Conservation (phyloP, 2,329 filamentous ascomycete species). For the Knufia petricola region DNA sequence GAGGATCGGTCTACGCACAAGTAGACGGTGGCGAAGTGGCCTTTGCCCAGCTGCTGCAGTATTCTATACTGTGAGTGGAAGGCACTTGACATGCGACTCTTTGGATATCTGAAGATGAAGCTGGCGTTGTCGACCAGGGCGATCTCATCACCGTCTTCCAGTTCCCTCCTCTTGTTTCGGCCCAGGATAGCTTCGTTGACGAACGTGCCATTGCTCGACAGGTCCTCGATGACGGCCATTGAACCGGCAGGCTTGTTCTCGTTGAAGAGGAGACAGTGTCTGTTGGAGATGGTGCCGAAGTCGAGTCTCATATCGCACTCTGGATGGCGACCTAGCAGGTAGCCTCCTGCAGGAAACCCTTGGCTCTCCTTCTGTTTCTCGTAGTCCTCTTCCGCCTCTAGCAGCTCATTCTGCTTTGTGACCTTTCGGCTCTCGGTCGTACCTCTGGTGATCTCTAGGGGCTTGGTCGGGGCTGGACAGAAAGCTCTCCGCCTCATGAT, state of each 20-base stretch:
- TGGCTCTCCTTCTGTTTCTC: slow-evolving; percentile 50
- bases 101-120: slow-evolving; percentile 87
- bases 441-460: slow-evolving; percentile 34
- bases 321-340: slow-evolving; percentile 81
- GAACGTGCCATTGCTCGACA: slow-evolving; percentile 94
- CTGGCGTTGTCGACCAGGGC: slow-evolving; percentile 74
- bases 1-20: slow-evolving; percentile 77
- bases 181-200: slow-evolving; percentile 87
- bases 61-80: slow-evolving; percentile 83
- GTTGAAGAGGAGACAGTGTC: slow-evolving; percentile 47
- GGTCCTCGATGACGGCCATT: slow-evolving; percentile 73
- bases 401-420: slow-evolving; percentile 40
- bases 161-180: slow-evolving; percentile 79
- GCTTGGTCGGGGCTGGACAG: slow-evolving; percentile 50
- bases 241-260: slow-evolving; percentile 49
- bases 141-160: slow-evolving; percentile 85
- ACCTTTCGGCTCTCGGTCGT: slow-evolving; percentile 32
- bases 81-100: slow-evolving; percentile 57
- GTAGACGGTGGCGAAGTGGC: slow-evolving; percentile 90
- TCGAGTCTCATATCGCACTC: slow-evolving; percentile 78
- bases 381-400: slow-evolving; percentile 48
- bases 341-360: slow-evolving; percentile 64
- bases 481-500: slow-evolving; percentile 65
- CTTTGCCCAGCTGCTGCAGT: slow-evolving; percentile 78
- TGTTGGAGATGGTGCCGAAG: slow-evolving; percentile 75